These are phyloP conservation scores for Paspalum vaginatum DNA, from an alignment of 176 grass and related monocot genomes.

Conservation along the genomic window DNA sequence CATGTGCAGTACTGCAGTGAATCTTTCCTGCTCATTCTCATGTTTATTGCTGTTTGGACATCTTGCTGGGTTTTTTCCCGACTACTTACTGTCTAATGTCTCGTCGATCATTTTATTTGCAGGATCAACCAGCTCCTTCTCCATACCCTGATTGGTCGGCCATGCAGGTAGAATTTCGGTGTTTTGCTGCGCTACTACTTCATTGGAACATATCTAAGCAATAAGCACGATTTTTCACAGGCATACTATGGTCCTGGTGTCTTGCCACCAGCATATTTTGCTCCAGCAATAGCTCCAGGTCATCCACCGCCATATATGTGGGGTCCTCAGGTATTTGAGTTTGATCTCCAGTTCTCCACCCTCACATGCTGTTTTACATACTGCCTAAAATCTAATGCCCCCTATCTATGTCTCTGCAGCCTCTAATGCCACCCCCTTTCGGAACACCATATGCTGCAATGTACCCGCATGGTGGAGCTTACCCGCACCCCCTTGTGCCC, in stretches of 20 bases:
- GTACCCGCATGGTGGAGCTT: conserved; percentile 76
- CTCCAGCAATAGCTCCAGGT: conserved; percentile 67
- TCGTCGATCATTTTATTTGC: conserved; percentile 39
- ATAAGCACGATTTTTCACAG: conserved; percentile 35
- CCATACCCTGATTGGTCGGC: conserved; percentile 92
- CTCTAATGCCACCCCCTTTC: conserved; percentile 72
- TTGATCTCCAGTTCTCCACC: conserved; percentile 1
- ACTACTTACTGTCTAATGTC: conserved; percentile 21
- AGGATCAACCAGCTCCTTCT: conserved; percentile 70
- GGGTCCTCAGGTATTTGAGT: conserved; percentile 77
- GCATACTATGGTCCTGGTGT: conserved; percentile 89
- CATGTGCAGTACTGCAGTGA: neutral
- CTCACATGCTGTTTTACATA: neutral
- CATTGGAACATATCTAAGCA: conserved; percentile 21
- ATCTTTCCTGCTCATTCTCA: neutral
- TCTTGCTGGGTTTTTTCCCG: neutral
- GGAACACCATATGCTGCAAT: conserved; percentile 78
- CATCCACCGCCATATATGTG: conserved; percentile 85
- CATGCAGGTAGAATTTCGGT: conserved; percentile 66
- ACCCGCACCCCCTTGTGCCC: conserved; percentile 61
- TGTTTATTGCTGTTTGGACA: neutral
- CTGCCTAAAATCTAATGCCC: conserved; percentile 26
- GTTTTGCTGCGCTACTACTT: neutral
- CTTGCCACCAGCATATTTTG: conserved; percentile 74
- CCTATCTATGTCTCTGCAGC: conserved; percentile 45